Base-by-base conservation (phyloP, 345 rosid genomes). In the Microthlaspi erraticum region DNA sequence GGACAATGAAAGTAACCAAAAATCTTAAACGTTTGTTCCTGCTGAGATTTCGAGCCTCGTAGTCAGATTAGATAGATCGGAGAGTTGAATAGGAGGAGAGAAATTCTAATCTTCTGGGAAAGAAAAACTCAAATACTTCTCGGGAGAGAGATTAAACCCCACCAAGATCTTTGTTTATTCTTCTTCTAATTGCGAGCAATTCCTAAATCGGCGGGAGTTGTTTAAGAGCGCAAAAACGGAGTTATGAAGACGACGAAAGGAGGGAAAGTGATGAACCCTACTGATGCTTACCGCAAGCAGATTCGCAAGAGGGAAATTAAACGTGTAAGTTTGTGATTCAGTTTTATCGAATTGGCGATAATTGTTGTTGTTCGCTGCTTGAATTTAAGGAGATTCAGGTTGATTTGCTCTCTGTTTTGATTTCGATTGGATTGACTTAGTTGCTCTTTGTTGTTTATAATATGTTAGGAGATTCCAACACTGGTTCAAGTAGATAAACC, bases 221-320 rank as follows among this genome's bases (percentile, higher is more conserved):
- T 16, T 66, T 32, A 46, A 17, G 32, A 54, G 31, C 7, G 44
- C 5, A 3, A 3, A 56, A 9, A 2, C 18, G 49, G 26, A 13
- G 78, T 80, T 77, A 91, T 94, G 99, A 94, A 94, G 97, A 94
- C 99, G 70, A 91, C 99, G 16, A 94, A 91, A 70, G 99, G 98
- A 77, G 99, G 99, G 70, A 91, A 94, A 73, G 96, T 91, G 68
- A 91, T 94, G 98, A 94, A 94, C 85, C 99, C 99, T 70, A 94
- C 98, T 54, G 99, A 94, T 60, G 99, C 99, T 36, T 94, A 89
- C 60, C 98, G 99, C 38, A 94, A 94, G 81, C 89, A 94, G 89
- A 84, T 85, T 39, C 98, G 98, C 20, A 94, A 91, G 83, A 88
- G 85, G 72, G 98, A 94, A 76, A 81, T 94, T 54, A 94, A 89